Evolutionary conservation across 2,329 filamentous ascomycete genomes (phyloP).

Genomic region (Alternaria dauci): DNA sequence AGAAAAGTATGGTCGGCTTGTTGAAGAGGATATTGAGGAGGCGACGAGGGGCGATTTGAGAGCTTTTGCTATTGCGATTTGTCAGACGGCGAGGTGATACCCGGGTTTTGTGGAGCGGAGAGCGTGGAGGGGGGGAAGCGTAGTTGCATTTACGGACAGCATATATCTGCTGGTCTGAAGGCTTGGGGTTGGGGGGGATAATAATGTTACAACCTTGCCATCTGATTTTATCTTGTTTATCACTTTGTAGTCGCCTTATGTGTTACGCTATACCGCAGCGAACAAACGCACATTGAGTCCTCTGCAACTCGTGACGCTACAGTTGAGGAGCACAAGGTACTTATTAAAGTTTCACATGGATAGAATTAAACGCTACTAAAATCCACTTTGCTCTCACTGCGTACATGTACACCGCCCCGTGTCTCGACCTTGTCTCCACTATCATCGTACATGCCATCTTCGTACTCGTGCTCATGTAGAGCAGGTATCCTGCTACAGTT

Average conservation of each 20-base stretch:
- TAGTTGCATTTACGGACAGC: background rate
- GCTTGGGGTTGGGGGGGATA: background rate
- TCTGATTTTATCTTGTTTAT: background rate
- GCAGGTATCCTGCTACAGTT: background rate
- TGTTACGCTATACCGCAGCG: background rate
- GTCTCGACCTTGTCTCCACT: background rate
- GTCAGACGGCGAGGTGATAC: constrained; percentile 38
- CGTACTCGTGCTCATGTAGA: background rate
- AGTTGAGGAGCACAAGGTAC: rapidly evolving
- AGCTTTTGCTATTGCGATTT: constrained; percentile 74
- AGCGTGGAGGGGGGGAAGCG: background rate
- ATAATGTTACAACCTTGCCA: background rate
- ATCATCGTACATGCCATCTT: background rate
- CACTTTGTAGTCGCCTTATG: background rate
- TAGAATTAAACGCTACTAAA: background rate
- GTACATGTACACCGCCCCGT: background rate
- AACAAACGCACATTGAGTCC: too few relatives aligned
- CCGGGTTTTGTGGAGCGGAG: background rate
- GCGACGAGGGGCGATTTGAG: constrained; percentile 80
- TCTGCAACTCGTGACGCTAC: too few relatives aligned
- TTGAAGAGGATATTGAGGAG: constrained; percentile 81
- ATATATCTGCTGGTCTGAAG: background rate
- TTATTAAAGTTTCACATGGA: rapidly evolving
- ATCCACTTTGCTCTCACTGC: background rate
- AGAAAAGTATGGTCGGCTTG: constrained; percentile 75